Evolutionary conservation across 2,329 filamentous ascomycete species (phyloP).

Genomic region (Xylaria sp.): DNA sequence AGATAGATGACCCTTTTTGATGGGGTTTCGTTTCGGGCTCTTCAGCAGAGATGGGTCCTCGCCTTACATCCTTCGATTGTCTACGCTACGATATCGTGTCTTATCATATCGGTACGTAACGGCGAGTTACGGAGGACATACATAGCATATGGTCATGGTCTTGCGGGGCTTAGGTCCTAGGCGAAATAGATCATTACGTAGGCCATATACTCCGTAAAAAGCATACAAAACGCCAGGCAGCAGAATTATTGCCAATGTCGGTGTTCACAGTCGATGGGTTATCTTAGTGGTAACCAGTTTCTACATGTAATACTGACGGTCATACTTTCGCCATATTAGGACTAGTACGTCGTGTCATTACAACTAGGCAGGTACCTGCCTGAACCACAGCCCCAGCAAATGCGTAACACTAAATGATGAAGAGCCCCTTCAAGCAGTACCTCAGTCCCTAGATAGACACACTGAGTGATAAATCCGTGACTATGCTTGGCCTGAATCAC

Average conservation of each 20-base stretch:
- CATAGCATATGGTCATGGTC: too few species aligned
- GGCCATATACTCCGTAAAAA: background rate
- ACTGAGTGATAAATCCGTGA: background rate
- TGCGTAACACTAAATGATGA: slow-evolving; percentile 12
- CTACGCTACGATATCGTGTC: too few species aligned
- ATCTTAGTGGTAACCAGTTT: background rate
- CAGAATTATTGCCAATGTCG: slow-evolving; percentile 19
- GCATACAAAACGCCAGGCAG: slow-evolving; percentile 3
- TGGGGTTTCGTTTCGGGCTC: background rate
- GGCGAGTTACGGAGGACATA: too few species aligned
- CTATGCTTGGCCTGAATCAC: background rate
- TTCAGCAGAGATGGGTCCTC: background rate
- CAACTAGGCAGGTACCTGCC: too few species aligned
- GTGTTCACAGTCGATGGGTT: background rate
- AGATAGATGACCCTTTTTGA: background rate
- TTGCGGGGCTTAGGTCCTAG: too few species aligned
- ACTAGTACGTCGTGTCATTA: background rate
- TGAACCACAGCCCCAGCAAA: slow-evolving; percentile 32
- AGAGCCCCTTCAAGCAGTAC: background rate
- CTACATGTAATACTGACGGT: slow-evolving; percentile 4
- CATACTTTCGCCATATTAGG: slow-evolving; percentile 1
- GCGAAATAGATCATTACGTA: too few species aligned
- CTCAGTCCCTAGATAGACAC: background rate
- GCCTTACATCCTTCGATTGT: background rate
- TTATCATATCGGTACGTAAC: too few species aligned